Conservation (phyloP, 1,139 yeast species). For the Meyerozyma sp. region DNA sequence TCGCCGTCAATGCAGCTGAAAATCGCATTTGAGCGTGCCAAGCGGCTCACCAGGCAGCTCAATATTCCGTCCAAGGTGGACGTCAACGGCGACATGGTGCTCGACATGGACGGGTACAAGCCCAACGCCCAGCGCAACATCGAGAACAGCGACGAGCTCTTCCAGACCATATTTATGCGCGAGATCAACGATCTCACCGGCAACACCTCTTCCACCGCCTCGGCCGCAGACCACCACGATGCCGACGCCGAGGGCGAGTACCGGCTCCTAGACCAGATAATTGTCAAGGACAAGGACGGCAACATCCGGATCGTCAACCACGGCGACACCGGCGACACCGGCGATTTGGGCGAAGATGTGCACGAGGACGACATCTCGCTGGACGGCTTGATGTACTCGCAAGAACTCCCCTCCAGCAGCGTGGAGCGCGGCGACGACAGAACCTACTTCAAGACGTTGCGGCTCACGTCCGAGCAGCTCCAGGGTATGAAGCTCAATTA, state of each 20-base stretch:
- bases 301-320: slow-evolving; percentile 51
- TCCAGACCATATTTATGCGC: slow-evolving; percentile 67
- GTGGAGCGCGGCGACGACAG: slow-evolving; percentile 13
- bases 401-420: slow-evolving; percentile 9
- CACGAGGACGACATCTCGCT: slow-evolving; percentile 8
- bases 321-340: slow-evolving; percentile 4
- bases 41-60: slow-evolving; percentile 62
- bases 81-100: slow-evolving; percentile 81
- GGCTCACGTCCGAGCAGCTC: slow-evolving; percentile 89
- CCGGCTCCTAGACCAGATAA: slow-evolving; percentile 30
- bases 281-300: slow-evolving; percentile 61
- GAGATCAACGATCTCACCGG: slow-evolving; percentile 27
- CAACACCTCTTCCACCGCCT: slow-evolving; percentile 11
- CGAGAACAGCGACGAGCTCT: slow-evolving; percentile 62
- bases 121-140: slow-evolving; percentile 70
- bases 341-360: background rate
- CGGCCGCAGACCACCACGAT: slow-evolving; percentile 9
- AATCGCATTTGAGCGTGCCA: slow-evolving; percentile 58
- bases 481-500: slow-evolving; percentile 64
- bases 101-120: slow-evolving; percentile 96
- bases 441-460: slow-evolving; percentile 74
- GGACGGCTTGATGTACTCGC: slow-evolving; percentile 9
- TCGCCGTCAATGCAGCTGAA: slow-evolving; percentile 25
- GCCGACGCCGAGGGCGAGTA: slow-evolving; percentile 18
- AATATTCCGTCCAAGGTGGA: slow-evolving; percentile 88